Evolutionary conservation across 805 yeast species (phyloP), one percentile per base, ranked within the genome.

Genomic region (Ogataea dorogensis): DNA sequence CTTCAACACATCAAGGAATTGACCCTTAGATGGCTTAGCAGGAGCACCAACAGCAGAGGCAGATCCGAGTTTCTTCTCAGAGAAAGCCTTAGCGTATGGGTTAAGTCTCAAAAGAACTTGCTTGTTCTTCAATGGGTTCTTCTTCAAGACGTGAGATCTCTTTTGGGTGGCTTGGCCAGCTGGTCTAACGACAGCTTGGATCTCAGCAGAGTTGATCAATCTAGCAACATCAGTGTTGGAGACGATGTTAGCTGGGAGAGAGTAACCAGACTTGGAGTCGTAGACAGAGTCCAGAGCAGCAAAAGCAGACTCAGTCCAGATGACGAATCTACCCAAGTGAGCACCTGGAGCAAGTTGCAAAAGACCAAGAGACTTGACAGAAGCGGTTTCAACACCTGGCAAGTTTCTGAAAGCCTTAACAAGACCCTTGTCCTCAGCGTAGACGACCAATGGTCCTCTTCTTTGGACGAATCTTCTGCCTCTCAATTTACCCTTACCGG

Each of bases 281-380:
- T 93, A 93, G 78, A 93, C 86, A 54, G 88, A 76, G 80, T 93
- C 99, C 67, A 93, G 81, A 64, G 89, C 80, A 68, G 89, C 84
- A 71, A 93, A 88, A 68, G 99, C 99, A 68, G 87, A 76, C 79
- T 89, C 96, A 67, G 98, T 89, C 98, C 98, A 93, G 87, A 93
- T 87, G 66, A 93, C 84, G 66, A 93, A 93, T 82, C 98, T 89
- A 79, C 98, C 98, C 65, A 93, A 78, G 81, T 93, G 98, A 68
- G 98, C 95, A 84, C 98, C 98, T 73, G 98, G 98, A 63, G 98
- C 98, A 66, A 93, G 85, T 79, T 91, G 98, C 70, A 93, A 83
- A 63, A 93, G 79, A 77, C 93, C 93, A 65, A 93, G 80, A 67
- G 89, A 77, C 63, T 83, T 75, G 61, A 93, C 98, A 70, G 81